Percentiles rank a stretch among this genome's conserved stretches.
Conservation (phyloP, 495 filamentous ascomycete genomes). For the Penicillium cosmopolitanum region DNA sequence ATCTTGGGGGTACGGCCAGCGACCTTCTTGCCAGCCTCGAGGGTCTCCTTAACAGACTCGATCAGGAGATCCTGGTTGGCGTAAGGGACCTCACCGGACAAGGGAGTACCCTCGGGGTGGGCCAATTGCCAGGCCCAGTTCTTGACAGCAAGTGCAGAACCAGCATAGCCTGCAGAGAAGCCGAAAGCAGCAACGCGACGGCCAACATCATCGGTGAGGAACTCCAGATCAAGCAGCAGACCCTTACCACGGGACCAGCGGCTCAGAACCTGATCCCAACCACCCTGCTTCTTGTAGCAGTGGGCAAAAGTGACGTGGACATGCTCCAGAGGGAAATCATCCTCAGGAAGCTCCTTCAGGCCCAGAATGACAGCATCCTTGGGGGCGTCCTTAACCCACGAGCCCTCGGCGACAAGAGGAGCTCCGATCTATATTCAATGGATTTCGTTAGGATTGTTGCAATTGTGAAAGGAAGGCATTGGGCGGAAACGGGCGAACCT, state of each 20-base stretch:
- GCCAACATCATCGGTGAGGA: slow-evolving; percentile 78
- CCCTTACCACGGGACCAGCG: slow-evolving; percentile 84
- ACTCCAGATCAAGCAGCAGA: slow-evolving; percentile 87
- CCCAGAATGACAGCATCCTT: slow-evolving; percentile 83
- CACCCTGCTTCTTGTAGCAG: slow-evolving; percentile 85
- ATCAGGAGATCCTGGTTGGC: slow-evolving; percentile 76
- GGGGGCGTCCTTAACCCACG: slow-evolving; percentile 75
- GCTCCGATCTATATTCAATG: slow-evolving; percentile 58
- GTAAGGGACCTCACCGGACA: slow-evolving; percentile 74
- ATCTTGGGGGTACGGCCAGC: slow-evolving; percentile 54
- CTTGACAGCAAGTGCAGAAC: slow-evolving; percentile 78
- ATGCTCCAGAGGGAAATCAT: slow-evolving; percentile 85
- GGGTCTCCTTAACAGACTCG: slow-evolving; percentile 68
- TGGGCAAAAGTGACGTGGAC: slow-evolving; percentile 83
- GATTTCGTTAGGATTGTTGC: slow-evolving; percentile 8
- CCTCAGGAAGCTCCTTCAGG: slow-evolving; percentile 91
- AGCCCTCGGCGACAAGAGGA: slow-evolving; percentile 77
- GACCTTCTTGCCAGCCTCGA: slow-evolving; percentile 61
- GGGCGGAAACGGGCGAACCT: slow-evolving; percentile 31
- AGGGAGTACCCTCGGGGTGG: slow-evolving; percentile 62
- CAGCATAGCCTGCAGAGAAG: slow-evolving; percentile 81
- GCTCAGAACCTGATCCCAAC: slow-evolving; percentile 80
- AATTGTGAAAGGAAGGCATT: not conserved
- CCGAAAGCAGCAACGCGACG: slow-evolving; percentile 78
- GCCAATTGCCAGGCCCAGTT: slow-evolving; percentile 88